phyloP scores from a whole-genome alignment of 768 basidiomycete species.

The Collybiopsis luxurians region DNA sequence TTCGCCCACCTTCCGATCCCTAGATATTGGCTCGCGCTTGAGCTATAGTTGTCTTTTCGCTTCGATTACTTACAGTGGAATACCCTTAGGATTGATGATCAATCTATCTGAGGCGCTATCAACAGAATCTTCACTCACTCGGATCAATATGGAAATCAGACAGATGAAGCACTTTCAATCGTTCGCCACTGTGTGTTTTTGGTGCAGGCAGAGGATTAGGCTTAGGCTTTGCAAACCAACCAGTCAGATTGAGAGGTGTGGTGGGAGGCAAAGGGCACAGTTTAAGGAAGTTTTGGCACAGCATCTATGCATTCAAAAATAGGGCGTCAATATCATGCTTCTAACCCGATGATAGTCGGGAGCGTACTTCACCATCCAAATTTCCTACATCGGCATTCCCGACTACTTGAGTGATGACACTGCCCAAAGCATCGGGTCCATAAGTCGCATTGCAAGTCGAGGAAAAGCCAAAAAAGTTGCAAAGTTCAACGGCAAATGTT shows the following conservation, averaged over 20 bases:
- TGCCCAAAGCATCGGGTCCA: slow-evolving; percentile 47
- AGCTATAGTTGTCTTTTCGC: neutral
- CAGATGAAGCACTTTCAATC: slow-evolving; percentile 72
- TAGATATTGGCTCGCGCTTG: neutral
- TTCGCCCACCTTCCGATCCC: slow-evolving; percentile 1
- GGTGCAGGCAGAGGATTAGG: slow-evolving; percentile 61
- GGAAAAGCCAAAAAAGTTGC: slow-evolving; percentile 55
- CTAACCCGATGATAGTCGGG: neutral
- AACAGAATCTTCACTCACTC: slow-evolving; percentile 33
- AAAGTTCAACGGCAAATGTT: slow-evolving; percentile 53
- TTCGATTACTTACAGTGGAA: neutral
- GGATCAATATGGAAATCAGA: slow-evolving; percentile 79
- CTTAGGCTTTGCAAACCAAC: slow-evolving; percentile 78
- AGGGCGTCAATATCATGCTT: neutral
- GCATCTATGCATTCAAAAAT: slow-evolving; percentile 31
- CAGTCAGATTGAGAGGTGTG: slow-evolving; percentile 56
- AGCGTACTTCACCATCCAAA: slow-evolving; percentile 65
- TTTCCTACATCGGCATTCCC: slow-evolving; percentile 71
- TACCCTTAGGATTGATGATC: neutral
- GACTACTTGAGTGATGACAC: slow-evolving; percentile 67
- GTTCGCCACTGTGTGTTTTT: slow-evolving; percentile 58
- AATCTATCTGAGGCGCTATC: neutral
- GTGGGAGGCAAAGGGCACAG: slow-evolving; percentile 58
- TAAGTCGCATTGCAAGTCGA: slow-evolving; percentile 47
- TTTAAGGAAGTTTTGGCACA: slow-evolving; percentile 59